phyloP scores from a whole-genome alignment of 768 basidiomycete species.

The Serendipita sp. region DNA sequence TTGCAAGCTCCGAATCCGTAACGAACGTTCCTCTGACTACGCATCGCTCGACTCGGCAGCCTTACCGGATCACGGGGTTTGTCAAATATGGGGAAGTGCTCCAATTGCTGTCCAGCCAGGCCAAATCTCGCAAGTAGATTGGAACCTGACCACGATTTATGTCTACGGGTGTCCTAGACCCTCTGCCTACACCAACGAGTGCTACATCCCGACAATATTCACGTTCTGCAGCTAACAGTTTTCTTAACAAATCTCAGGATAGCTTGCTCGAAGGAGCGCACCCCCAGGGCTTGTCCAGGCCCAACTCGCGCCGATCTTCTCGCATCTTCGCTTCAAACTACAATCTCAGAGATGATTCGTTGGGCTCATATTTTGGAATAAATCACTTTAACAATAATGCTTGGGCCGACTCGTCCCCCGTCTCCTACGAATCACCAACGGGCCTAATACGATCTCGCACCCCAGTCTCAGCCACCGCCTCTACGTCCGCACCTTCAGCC shows the following conservation, averaged over 20 bases:
- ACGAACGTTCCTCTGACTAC: neutral
- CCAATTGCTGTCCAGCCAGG: neutral
- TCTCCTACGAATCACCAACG: neutral
- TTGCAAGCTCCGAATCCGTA: neutral
- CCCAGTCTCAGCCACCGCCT: neutral
- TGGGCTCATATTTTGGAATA: slow-evolving; percentile 3
- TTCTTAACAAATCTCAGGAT: neutral
- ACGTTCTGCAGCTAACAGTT: neutral
- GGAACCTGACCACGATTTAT: slow-evolving; percentile 22
- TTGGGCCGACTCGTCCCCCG: neutral
- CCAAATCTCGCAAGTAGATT: neutral
- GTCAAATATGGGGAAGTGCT: neutral
- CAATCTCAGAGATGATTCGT: neutral
- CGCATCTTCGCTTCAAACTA: neutral
- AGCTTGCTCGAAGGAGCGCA: neutral
- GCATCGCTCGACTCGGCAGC: neutral
- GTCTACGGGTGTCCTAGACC: slow-evolving; percentile 32
- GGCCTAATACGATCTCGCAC: neutral
- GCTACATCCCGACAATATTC: slow-evolving; percentile 1
- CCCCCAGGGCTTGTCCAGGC: neutral
- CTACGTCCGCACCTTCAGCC: neutral
- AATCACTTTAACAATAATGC: neutral
- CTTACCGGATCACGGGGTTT: neutral
- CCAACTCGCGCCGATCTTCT: slow-evolving; percentile 3
- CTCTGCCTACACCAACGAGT: neutral